phyloP scores from a whole-genome alignment of 1,284 basidiomycete genomes.

The Boletus sp. region DNA sequence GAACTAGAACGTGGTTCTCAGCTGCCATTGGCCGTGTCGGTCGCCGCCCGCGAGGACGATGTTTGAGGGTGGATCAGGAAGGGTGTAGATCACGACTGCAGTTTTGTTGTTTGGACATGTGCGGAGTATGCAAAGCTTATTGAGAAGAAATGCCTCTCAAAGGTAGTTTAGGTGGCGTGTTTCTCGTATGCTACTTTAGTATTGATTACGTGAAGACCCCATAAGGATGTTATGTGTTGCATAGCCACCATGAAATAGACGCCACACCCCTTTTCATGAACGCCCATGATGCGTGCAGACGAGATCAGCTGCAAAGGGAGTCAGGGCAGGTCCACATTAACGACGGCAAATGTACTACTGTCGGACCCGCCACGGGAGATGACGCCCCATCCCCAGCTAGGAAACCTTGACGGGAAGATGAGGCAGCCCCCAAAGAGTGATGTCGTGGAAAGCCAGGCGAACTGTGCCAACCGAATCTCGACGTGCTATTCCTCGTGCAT shows the following conservation, averaged over 20 bases:
- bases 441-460: conserved; percentile 8
- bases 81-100: background rate
- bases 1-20: conserved; percentile 44
- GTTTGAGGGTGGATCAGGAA: background rate
- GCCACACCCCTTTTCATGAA: too few species aligned
- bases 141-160: too few species aligned
- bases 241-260: too few species aligned
- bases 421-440: conserved; percentile 3
- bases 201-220: too few species aligned
- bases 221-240: too few species aligned
- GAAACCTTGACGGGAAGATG: background rate
- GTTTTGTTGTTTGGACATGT: background rate
- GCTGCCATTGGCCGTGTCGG: conserved; percentile 45
- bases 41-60: conserved; percentile 34
- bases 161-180: too few species aligned
- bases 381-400: background rate
- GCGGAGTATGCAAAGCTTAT: background rate
- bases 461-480: conserved; percentile 21
- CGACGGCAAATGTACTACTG: background rate
- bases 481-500: conserved; percentile 10
- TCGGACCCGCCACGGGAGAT: background rate
- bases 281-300: conserved; percentile 3
- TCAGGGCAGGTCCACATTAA: background rate
- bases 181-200: too few species aligned
- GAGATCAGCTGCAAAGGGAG: background rate